A percentile compares a stretch with the other conserved stretches of the same genome.
phyloP scores from a whole-genome alignment of 441 rosid genomes.

The Hura crepitans region DNA sequence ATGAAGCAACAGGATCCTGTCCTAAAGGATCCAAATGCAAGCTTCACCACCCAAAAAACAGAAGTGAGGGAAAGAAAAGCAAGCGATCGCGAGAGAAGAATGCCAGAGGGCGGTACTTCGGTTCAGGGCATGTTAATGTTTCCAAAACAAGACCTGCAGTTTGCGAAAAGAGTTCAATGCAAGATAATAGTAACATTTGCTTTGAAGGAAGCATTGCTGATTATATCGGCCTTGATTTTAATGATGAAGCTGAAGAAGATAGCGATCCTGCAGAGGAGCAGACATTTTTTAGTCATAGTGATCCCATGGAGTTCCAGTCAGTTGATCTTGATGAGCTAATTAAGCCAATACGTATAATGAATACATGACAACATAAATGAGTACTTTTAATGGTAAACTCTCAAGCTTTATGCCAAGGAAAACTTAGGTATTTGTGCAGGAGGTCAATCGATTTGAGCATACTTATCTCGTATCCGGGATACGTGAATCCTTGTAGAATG shows the following conservation, averaged over 20 bases:
- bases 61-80: constrained; percentile 56
- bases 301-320: constrained; percentile 29
- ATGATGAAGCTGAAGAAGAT: constrained; percentile 44
- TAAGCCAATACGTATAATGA: constrained; percentile 67
- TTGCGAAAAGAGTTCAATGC: constrained; percentile 26
- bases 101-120: constrained; percentile 65
- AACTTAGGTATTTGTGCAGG: background rate
- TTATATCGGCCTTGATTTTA: constrained; percentile 47
- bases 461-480: background rate
- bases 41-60: constrained; percentile 87
- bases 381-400: background rate
- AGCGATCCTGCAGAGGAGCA: constrained; percentile 24
- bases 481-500: background rate
- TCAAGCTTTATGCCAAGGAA: background rate
- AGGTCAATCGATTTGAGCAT: constrained; percentile 4
- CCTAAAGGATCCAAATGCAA: constrained; percentile 79
- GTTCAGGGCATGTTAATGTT: constrained; percentile 22
- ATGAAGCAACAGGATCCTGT: constrained; percentile 75
- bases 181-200: constrained; percentile 21
- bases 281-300: constrained; percentile 31
- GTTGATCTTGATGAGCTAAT: constrained; percentile 47
- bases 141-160: constrained; percentile 31
- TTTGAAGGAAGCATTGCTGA: constrained; percentile 40
- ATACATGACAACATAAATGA: constrained; percentile 10
- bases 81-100: constrained; percentile 47